Evolutionary conservation across 495 filamentous ascomycete species (phyloP).

Genomic region (Daldinia caldariorum): DNA sequence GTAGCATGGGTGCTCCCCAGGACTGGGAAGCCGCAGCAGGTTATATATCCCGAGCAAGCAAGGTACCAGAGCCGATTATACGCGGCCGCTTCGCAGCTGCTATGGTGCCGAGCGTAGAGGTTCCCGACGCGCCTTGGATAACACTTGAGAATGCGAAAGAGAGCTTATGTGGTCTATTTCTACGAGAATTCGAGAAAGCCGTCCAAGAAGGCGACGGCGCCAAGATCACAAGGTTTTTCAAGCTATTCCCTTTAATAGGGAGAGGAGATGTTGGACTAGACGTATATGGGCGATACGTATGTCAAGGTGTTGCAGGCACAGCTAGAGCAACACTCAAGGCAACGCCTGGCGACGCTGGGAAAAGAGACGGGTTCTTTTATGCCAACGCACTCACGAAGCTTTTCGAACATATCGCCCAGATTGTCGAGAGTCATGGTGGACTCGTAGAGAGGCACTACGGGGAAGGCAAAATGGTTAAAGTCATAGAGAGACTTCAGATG

Average conservation of each 20-base stretch:
- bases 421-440: constrained; percentile 88
- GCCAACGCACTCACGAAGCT: constrained; percentile 88
- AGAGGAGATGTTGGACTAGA: constrained; percentile 89
- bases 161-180: constrained; percentile 84
- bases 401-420: constrained; percentile 97
- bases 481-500: constrained; percentile 91
- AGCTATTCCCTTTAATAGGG: constrained; percentile 94
- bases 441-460: constrained; percentile 96
- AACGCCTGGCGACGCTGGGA: constrained; percentile 59
- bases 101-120: constrained; percentile 94
- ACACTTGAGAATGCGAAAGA: constrained; percentile 89
- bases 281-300: constrained; percentile 95
- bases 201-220: constrained; percentile 83
- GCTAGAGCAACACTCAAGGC: constrained; percentile 83
- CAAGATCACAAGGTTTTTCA: constrained; percentile 95
- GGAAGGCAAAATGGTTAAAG: constrained; percentile 88
- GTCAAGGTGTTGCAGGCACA: constrained; percentile 84
- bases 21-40: constrained; percentile 97
- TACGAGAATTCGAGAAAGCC: constrained; percentile 95
- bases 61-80: constrained; percentile 81
- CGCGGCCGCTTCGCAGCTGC: constrained; percentile 88
- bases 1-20: constrained; percentile 96
- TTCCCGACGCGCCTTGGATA: constrained; percentile 87
- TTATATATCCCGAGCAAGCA: constrained; percentile 82
- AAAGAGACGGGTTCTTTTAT: constrained; percentile 84